Evolutionary conservation across 176 grass and related monocot genomes (phyloP).

Genomic region (Carex myosuroides): DNA sequence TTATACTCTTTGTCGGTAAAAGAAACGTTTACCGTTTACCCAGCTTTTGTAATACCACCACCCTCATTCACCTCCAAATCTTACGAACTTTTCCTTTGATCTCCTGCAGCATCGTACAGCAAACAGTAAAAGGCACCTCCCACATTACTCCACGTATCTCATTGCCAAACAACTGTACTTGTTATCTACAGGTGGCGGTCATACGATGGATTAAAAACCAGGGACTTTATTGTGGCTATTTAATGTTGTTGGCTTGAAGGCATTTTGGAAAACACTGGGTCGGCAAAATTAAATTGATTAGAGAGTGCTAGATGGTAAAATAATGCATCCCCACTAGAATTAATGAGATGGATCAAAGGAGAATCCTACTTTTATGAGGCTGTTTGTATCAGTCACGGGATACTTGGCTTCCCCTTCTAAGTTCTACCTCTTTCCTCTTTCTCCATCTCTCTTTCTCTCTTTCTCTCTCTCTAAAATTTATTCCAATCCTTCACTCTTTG

Average conservation of each 20-base stretch:
- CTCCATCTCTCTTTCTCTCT: not conserved
- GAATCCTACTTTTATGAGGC: slow-evolving; percentile 29
- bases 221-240: not conserved
- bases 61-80: not conserved
- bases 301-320: not conserved
- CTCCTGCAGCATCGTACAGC: not conserved
- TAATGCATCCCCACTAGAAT: slow-evolving; percentile 9
- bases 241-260: not conserved
- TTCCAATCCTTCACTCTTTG: not conserved
- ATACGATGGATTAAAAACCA: too few relatives aligned
- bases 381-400: slow-evolving; percentile 34
- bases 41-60: not conserved
- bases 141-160: not conserved
- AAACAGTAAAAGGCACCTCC: not conserved
- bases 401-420: slow-evolving; percentile 25
- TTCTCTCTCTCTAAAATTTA: slow-evolving; percentile 29
- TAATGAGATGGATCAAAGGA: slow-evolving; percentile 24
- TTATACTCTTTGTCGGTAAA: not conserved
- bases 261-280: not conserved
- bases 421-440: not conserved
- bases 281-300: slow-evolving; percentile 6
- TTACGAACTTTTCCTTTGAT: not conserved
- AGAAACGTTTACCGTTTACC: not conserved
- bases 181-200: too few relatives aligned
- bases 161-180: too few relatives aligned